A percentile compares a stretch with the other conserved stretches of the same genome.
These are phyloP conservation scores for Podila verticillata DNA, from an alignment of 192 early-diverging fungal genomes.

Conservation along the genomic window DNA sequence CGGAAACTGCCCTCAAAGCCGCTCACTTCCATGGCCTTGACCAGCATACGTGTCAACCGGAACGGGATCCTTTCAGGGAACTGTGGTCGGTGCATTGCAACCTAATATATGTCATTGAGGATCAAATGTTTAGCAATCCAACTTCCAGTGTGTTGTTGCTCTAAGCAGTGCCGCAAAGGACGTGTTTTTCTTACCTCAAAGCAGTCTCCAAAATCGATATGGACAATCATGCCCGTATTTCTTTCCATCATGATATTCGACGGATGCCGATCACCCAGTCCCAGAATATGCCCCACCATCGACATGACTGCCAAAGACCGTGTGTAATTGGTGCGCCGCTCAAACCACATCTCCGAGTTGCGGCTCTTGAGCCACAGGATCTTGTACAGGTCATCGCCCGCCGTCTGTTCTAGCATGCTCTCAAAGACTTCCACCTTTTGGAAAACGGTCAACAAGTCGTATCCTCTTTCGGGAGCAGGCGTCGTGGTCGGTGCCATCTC, in stretches of 20 bases:
- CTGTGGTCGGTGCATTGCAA: conserved; percentile 94
- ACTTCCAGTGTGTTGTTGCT: no score
- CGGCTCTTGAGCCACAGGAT: conserved; percentile 95
- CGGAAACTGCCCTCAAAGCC: conserved; percentile 97
- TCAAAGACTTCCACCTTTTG: conserved; percentile 96
- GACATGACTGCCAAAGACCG: conserved; percentile 96
- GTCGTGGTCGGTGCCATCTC: conserved; percentile 32
- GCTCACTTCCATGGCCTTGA: conserved; percentile 97
- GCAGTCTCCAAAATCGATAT: conserved; percentile 98
- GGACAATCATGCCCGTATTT: conserved; percentile 90
- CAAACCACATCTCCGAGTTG: conserved; percentile 97
- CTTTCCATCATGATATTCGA: conserved; percentile 94
- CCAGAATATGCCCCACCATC: conserved; percentile 97
- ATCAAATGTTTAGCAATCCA: background rate
- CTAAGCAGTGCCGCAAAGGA: conserved; percentile 22
- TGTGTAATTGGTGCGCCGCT: conserved; percentile 93
- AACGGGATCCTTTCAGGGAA: conserved; percentile 98
- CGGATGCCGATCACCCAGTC: conserved; percentile 95
- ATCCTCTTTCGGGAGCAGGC: conserved; percentile 56
- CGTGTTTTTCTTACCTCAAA: conserved; percentile 69
- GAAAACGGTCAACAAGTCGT: conserved; percentile 81
- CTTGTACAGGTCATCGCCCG: conserved; percentile 88
- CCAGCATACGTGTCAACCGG: conserved; percentile 97
- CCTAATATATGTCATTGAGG: conserved; percentile 45
- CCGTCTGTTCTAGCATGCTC: conserved; percentile 83